Evolutionary conservation across 345 rosid species (phyloP), one percentile per base, ranked within the genome.

Genomic region (Leavenworthia alabamica): DNA sequence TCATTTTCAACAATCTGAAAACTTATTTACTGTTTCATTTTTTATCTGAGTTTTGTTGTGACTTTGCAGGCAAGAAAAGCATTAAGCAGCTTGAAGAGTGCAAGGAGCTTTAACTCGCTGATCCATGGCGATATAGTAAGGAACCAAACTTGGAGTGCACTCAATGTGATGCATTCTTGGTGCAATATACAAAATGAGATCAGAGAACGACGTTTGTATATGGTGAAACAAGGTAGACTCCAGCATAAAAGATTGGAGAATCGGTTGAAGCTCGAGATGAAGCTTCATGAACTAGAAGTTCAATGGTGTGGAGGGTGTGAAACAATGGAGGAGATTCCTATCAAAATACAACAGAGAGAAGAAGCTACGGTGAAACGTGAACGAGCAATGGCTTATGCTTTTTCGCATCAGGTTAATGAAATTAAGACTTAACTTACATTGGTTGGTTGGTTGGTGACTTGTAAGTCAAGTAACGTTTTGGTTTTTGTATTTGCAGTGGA

Each of bases 301-400:
- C n/a, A n/a, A n/a, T n/a, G n/a, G n/a, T n/a, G n/a, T n/a, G n/a
- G n/a, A n/a, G n/a, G n/a, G n/a, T n/a, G n/a, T n/a, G n/a, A n/a
- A n/a, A n/a, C n/a, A n/a, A n/a, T n/a, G n/a, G n/a, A n/a, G n/a
- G n/a, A 88, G 59, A 88, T 88, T 57, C 82, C 86, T 7, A 79
- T 68, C 8, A 81, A 80, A 67, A 78, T 91, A 49, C 91, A 88
- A 48, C 91, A 84, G 39, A 84, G 84, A 78, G 95, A 86, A 76
- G 92, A 80, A 74, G 96, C 95, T 2, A 82, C 88, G 0, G 77
- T 83, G 15, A 86, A 88, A 72, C 90, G 98, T 0, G 98, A 86
- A 46, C 70, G 96, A 42, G 88, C 96, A 51, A 75, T 91, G 95
- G 96, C 96, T 6, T 88, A 88, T 41, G 98, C 98, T 59, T 84